A percentile compares a stretch with the other conserved stretches of the same genome.
These are phyloP conservation scores for Sporisorium exsertum DNA, from an alignment of 1,284 basidiomycete genomes.

Conservation along the genomic window DNA sequence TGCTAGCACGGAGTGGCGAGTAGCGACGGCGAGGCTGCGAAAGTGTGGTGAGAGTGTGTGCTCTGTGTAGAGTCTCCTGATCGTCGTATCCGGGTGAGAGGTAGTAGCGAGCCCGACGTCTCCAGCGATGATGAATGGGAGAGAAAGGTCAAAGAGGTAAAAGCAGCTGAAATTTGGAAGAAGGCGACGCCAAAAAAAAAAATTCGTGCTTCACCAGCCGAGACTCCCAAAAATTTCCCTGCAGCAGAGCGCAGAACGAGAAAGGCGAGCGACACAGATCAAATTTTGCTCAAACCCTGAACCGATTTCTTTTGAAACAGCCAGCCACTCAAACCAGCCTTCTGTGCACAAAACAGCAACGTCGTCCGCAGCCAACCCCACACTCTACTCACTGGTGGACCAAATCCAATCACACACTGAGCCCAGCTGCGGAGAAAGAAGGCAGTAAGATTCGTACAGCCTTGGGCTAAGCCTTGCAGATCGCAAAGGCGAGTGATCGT, in stretches of 20 bases:
- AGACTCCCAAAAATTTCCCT: not conserved
- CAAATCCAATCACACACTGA: not conserved
- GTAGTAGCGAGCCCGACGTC: not conserved
- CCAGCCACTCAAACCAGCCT: too few relatives aligned
- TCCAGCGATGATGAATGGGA: not conserved
- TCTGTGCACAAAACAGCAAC: too few relatives aligned
- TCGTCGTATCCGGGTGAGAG: not conserved
- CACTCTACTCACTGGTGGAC: too few relatives aligned
- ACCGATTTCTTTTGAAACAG: too few relatives aligned
- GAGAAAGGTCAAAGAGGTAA: not conserved
- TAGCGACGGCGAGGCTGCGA: too few relatives aligned
- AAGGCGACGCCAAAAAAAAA: not conserved
- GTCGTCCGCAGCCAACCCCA: too few relatives aligned
- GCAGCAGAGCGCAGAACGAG: not conserved
- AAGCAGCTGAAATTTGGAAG: slow-evolving; percentile 2
- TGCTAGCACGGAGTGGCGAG: not conserved
- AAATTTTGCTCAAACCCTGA: slow-evolving; percentile 1
- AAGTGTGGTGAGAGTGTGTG: not conserved
- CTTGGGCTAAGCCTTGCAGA: not conserved
- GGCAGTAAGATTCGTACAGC: not conserved
- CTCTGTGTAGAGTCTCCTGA: not conserved
- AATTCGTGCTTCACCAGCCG: not conserved
- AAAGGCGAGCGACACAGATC: not conserved
- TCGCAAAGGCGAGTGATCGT: not conserved
- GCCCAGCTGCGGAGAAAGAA: not conserved